Evolutionary conservation across 345 rosid species (phyloP).

Genomic region (Gossypium turneri): DNA sequence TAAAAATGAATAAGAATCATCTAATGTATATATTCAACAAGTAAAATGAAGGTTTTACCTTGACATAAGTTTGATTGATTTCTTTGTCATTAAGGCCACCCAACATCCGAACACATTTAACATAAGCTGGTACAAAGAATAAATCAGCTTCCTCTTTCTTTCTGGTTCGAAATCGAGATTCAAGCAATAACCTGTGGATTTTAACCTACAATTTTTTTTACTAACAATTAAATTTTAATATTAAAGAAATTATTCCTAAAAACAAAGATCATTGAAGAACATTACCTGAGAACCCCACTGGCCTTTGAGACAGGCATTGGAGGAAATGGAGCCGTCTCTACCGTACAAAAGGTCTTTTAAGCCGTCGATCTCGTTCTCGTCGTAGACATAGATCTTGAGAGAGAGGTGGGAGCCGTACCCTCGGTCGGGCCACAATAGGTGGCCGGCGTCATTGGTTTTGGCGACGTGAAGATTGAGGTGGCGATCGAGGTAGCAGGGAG

Average conservation of each 20-base stretch:
- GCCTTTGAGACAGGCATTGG: constrained; percentile 69
- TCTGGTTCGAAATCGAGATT: constrained; percentile 66
- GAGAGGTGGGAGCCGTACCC: constrained; percentile 63
- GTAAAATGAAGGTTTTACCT: constrained; percentile 36
- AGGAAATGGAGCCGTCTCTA: constrained; percentile 51
- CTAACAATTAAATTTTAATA: not conserved
- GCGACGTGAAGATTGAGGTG: constrained; percentile 11
- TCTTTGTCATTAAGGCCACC: constrained; percentile 94
- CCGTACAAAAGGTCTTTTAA: constrained; percentile 66
- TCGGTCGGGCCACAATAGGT: constrained; percentile 51
- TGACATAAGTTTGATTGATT: constrained; percentile 78
- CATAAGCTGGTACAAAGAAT: constrained; percentile 93
- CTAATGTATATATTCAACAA: not conserved
- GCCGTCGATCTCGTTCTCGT: constrained; percentile 81
- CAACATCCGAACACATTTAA: constrained; percentile 80
- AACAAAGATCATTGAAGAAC: not conserved
- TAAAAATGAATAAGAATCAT: not conserved
- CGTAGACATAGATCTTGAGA: constrained; percentile 83
- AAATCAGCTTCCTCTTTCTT: constrained; percentile 83
- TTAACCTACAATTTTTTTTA: constrained; percentile 51
- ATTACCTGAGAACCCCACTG: constrained; percentile 97
- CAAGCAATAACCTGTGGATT: constrained; percentile 58
- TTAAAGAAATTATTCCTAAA: not conserved
- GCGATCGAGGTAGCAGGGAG: constrained; percentile 33
- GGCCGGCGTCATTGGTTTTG: constrained; percentile 20